Evolutionary conservation across 352 stramenopile species (phyloP), one percentile per base, ranked within the genome.

Genomic region (Pythium grandisporangium): DNA sequence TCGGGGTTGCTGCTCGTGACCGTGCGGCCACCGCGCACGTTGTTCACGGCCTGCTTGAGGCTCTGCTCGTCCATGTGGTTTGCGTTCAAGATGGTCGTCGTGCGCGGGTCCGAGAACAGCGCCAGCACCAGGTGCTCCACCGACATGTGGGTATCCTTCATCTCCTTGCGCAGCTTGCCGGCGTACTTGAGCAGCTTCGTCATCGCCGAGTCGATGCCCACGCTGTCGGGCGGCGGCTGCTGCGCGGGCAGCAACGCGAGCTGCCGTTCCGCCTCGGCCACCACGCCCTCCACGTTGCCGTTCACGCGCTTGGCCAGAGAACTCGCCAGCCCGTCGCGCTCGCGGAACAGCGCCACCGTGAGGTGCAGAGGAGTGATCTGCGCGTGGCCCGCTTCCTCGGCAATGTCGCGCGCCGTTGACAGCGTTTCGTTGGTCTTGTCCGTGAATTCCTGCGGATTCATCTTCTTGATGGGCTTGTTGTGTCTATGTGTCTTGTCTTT

Each of bases 1-100:
- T 98, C 94, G 0, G 91, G 82, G 14, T 63, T 82, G 22, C 71
- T 60, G 30, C 63, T 91, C 11, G 77, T 95, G 13, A 95, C 81
- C 12, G 70, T 48, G 0, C 71, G 63, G 7, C 72, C 76, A 19
- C 69, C 71, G 17, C 82, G 68, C 19, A 85, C 63, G 13, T 45
- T 48, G 32, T 87, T 69, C 12, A 86, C 60, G 5, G 68, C 70
- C 8, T 74, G 46, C 44, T 91, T 85, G 13, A 94, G 48, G 41
- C 71, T 69, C 30, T 53, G 70, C 44, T 83, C 65, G 13, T 81
- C 65, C 50, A 93, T 59, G 8, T 68, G 57, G 30, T 87, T 63
- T n/a, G 55, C 51, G 46, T 83, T 82, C 42, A 96, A 63, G 25
- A 93, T 49, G 3, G 42, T 45, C 0, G 65, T 58, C 26, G 89